phyloP scores from a whole-genome alignment of 2,329 filamentous ascomycete genomes.

The Myriangium duriaei region DNA sequence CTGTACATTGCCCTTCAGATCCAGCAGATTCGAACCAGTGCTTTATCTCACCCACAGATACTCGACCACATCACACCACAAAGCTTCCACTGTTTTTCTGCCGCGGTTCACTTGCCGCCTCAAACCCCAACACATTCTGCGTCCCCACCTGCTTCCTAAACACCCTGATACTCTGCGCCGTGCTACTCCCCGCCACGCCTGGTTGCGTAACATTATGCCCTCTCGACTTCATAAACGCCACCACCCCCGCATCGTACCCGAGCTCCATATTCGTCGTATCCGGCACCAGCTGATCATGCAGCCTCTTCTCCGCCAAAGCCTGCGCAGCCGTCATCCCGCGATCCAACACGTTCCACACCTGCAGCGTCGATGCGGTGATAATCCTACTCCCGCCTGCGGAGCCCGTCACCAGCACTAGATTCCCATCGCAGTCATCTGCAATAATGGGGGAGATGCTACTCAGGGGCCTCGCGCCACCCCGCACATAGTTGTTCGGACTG shows the following conservation, averaged over 20 bases:
- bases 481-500: constrained; percentile 67
- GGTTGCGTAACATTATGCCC: constrained; percentile 61
- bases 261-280: constrained; percentile 57
- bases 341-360: constrained; percentile 61
- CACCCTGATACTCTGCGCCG: constrained; percentile 57
- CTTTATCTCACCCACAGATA: no score
- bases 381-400: constrained; percentile 74
- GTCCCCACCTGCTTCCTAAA: constrained; percentile 43
- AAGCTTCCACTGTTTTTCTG: constrained; percentile 59
- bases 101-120: constrained; percentile 65
- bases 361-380: constrained; percentile 66
- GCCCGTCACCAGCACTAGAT: constrained; percentile 56
- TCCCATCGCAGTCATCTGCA: constrained; percentile 52
- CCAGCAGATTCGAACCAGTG: no score
- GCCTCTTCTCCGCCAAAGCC: constrained; percentile 52
- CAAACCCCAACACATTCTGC: constrained; percentile 39
- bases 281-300: constrained; percentile 75
- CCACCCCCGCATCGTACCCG: constrained; percentile 51
- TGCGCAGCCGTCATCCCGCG: constrained; percentile 45
- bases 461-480: constrained; percentile 67
- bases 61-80: no score
- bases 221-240: constrained; percentile 46
- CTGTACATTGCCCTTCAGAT: no score
- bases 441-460: constrained; percentile 75
- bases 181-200: constrained; percentile 50